Evolutionary conservation across 2,329 filamentous ascomycete species (phyloP).

Genomic region (Xylariales sp.): DNA sequence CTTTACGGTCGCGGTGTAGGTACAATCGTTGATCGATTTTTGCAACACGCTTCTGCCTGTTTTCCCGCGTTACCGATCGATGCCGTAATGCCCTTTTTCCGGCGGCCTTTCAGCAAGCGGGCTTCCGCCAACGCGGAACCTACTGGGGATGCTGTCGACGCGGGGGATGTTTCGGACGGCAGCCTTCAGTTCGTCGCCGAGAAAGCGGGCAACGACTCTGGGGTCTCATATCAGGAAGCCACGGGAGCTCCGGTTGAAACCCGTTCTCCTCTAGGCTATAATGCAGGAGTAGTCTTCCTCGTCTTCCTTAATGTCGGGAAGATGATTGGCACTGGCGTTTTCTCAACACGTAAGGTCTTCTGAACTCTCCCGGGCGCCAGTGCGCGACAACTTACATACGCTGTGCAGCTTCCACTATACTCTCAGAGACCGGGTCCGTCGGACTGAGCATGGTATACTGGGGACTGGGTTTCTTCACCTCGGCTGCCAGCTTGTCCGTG

Average conservation of each 20-base stretch:
- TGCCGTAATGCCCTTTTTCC: neutral
- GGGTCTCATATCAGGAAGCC: conserved; percentile 54
- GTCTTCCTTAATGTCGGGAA: conserved; percentile 57
- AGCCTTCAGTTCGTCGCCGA: conserved; percentile 6
- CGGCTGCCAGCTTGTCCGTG: conserved; percentile 48
- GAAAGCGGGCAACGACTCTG: conserved; percentile 42
- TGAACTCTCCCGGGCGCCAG: neutral
- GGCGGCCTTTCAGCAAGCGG: conserved; percentile 2
- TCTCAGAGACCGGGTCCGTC: conserved; percentile 55
- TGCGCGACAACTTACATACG: neutral
- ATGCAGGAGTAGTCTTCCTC: conserved; percentile 50
- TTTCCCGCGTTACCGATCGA: neutral
- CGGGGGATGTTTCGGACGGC: neutral
- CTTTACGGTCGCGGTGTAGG: too few relatives aligned
- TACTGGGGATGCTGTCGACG: neutral
- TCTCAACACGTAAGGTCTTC: conserved; percentile 54
- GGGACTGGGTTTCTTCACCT: conserved; percentile 57
- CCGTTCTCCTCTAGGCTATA: conserved; percentile 54
- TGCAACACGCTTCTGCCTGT: neutral
- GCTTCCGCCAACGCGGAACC: neutral
- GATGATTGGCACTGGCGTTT: conserved; percentile 62
- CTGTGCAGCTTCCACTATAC: conserved; percentile 35
- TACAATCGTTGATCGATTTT: too few relatives aligned
- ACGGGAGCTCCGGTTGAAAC: conserved; percentile 57
- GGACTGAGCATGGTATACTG: conserved; percentile 62